Percentiles rank a stretch among this genome's conserved stretches.
Conservation (phyloP, 2,329 filamentous ascomycete species). For the Penicillium sp. region DNA sequence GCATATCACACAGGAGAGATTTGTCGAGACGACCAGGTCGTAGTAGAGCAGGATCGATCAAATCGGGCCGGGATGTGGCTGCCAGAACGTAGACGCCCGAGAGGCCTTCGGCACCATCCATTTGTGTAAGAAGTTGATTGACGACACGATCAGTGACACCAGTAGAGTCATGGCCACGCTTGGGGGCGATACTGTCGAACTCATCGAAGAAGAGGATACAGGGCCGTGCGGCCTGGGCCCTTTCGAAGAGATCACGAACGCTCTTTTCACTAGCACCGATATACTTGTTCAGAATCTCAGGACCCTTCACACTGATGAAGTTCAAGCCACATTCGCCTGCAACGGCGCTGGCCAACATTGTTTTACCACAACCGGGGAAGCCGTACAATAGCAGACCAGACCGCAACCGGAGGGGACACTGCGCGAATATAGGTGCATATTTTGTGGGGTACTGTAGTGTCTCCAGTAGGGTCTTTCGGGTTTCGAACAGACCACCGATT, state of each 20-base stretch:
- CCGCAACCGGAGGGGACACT: constrained; percentile 90
- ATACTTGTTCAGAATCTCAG: constrained; percentile 98
- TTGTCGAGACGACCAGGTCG: constrained; percentile 93
- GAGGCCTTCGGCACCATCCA: constrained; percentile 96
- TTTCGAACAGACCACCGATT: constrained; percentile 86
- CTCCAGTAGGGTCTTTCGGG: constrained; percentile 87
- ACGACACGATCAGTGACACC: constrained; percentile 99
- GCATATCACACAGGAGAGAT: constrained; percentile 88
- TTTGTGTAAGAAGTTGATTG: constrained; percentile 96
- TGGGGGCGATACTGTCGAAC: constrained; percentile 96
- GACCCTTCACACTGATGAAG: constrained; percentile 97
- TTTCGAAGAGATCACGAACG: constrained; percentile 91
- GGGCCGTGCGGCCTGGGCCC: constrained; percentile 83
- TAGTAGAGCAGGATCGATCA: constrained; percentile 92
- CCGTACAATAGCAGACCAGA: constrained; percentile 93
- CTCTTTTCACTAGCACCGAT: constrained; percentile 97
- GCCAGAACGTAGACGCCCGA: constrained; percentile 96
- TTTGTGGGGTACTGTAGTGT: constrained; percentile 97
- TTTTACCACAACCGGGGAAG: constrained; percentile 95
- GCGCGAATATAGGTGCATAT: constrained; percentile 95
- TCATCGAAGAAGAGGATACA: constrained; percentile 99
- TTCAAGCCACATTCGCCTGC: constrained; percentile 97
- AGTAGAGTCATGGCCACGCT: constrained; percentile 93
- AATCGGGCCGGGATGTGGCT: constrained; percentile 87
- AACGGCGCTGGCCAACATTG: constrained; percentile 91